Conservation (phyloP, 179 eudicot genomes). For the Silene coronaria region DNA sequence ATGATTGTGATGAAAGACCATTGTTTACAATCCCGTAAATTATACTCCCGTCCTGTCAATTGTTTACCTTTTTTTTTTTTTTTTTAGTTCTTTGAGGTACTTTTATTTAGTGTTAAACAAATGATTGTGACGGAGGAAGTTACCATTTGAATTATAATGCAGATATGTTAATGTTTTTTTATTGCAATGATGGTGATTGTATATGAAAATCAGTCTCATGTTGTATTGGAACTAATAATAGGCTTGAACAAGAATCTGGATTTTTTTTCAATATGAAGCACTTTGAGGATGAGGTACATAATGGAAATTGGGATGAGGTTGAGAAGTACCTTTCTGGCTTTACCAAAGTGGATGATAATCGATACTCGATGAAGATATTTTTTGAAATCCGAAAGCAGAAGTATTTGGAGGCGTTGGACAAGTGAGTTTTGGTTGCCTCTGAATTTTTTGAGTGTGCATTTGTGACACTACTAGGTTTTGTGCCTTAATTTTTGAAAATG, state of each 20-base stretch:
- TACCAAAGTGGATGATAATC: constrained; percentile 91
- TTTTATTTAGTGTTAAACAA: background rate
- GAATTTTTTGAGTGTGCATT: background rate
- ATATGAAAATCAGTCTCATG: constrained; percentile 6
- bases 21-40: background rate
- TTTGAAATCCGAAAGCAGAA: constrained; percentile 94
- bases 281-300: constrained; percentile 87
- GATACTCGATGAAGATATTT: constrained; percentile 96
- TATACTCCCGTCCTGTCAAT: background rate
- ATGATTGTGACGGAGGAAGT: background rate
- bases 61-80: background rate
- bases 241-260: constrained; percentile 96
- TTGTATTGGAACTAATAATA: constrained; percentile 21
- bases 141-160: constrained; percentile 8
- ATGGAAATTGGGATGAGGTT: constrained; percentile 96
- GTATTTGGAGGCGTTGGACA: constrained; percentile 92
- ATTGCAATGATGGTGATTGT: constrained; percentile 4
- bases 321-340: constrained; percentile 89
- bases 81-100: background rate
- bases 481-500: background rate
- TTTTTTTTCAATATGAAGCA: constrained; percentile 95
- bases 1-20: no score
- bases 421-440: constrained; percentile 39
- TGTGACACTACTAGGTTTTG: background rate
- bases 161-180: background rate